Evolutionary conservation across 345 rosid species (phyloP).

Genomic region (Citropsis articulata): DNA sequence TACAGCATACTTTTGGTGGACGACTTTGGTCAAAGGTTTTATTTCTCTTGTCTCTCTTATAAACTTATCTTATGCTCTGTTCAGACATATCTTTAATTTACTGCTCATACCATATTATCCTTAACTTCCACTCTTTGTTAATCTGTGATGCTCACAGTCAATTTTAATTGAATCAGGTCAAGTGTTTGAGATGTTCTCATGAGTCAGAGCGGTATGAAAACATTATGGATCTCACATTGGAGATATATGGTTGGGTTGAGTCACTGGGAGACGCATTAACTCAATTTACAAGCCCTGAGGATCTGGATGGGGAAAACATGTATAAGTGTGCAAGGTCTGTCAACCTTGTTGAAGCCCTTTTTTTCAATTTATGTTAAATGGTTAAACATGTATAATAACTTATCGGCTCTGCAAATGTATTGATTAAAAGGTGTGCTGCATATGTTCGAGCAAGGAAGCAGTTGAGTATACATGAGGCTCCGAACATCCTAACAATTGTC

Average conservation of each 20-base stretch:
- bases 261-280: constrained; percentile 78
- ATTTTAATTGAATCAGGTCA: constrained; percentile 42
- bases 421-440: constrained; percentile 58
- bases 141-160: not conserved
- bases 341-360: not conserved
- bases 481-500: constrained; percentile 83
- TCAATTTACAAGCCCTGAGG: constrained; percentile 79
- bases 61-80: not conserved
- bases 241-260: constrained; percentile 81
- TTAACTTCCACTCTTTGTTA: not conserved
- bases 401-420: not conserved
- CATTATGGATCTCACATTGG: constrained; percentile 84
- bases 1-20: constrained; percentile 84
- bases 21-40: constrained; percentile 68
- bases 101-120: constrained; percentile 1
- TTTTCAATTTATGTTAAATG: not conserved
- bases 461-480: constrained; percentile 77
- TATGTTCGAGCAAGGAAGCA: constrained; percentile 82
- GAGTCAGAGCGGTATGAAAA: constrained; percentile 81
- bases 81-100: constrained; percentile 1
- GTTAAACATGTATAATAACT: constrained; percentile 4
- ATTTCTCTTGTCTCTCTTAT: not conserved
- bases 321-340: constrained; percentile 82
- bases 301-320: constrained; percentile 90
- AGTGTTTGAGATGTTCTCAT: constrained; percentile 71